These are phyloP conservation scores for Monosporozyma siamensis DNA, from an alignment of 805 yeast genomes.

Conservation along the genomic window DNA sequence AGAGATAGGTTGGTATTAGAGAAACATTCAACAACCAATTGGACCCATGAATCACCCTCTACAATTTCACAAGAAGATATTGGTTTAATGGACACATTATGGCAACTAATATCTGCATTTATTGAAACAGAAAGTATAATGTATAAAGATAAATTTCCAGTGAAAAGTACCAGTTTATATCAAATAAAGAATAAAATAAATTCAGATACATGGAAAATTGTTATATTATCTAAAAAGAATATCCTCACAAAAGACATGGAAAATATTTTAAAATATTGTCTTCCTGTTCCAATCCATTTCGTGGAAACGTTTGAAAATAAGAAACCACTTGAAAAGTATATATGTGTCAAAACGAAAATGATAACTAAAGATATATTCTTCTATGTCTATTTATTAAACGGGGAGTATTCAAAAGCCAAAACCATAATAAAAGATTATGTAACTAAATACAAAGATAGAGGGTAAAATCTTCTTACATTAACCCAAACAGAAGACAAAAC, in stretches of 20 bases:
- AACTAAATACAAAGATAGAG: too few species aligned
- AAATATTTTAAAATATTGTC: conserved; percentile 10
- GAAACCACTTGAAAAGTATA: conserved; percentile 8
- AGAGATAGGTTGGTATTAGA: conserved; percentile 1
- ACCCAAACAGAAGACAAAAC: too few species aligned
- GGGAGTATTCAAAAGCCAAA: too few species aligned
- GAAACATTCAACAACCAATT: too few species aligned
- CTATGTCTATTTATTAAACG: conserved; percentile 18
- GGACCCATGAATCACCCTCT: neutral
- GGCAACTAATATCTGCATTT: conserved; percentile 1
- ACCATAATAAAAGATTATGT: too few species aligned
- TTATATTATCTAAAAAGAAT: conserved; percentile 9
- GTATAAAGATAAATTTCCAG: conserved; percentile 8
- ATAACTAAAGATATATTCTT: conserved; percentile 16
- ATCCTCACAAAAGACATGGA: conserved; percentile 8
- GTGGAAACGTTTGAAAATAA: conserved; percentile 12
- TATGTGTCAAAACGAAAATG: conserved; percentile 17
- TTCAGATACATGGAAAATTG: conserved; percentile 13
- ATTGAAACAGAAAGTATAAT: conserved; percentile 8
- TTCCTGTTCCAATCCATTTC: conserved; percentile 15
- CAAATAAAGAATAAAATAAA: conserved; percentile 6
- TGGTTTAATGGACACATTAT: neutral
- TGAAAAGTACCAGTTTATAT: conserved; percentile 7
- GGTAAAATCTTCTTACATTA: too few species aligned
- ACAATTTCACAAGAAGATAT: neutral